These are phyloP conservation scores for Salvia splendens DNA, from an alignment of 257 asterid genomes.

Conservation along the genomic window DNA sequence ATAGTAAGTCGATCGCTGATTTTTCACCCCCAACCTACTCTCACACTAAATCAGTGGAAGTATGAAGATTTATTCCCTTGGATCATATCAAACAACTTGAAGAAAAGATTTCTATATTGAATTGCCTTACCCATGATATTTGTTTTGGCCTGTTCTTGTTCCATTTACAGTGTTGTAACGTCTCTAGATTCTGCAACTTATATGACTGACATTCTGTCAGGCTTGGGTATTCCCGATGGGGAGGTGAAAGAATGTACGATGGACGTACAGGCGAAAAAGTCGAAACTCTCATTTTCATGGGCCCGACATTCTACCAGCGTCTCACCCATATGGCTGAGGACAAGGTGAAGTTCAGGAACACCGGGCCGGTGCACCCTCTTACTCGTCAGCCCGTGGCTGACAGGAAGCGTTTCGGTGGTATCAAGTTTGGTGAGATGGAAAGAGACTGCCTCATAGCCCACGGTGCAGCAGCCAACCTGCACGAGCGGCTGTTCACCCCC, in stretches of 20 bases:
- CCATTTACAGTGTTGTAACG: no score
- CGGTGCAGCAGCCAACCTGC: constrained; percentile 86
- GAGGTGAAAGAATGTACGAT: constrained; percentile 75
- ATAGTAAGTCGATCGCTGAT: no score
- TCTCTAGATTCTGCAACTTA: not conserved
- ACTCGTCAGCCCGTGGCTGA: constrained; percentile 98
- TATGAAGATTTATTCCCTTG: not conserved
- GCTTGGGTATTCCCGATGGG: constrained; percentile 84
- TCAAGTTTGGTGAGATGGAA: constrained; percentile 95
- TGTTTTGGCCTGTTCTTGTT: no score
- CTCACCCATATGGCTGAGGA: constrained; percentile 95
- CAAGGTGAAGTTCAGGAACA: constrained; percentile 84
- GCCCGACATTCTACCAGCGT: constrained; percentile 94
- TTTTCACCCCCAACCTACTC: no score
- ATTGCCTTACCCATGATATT: not conserved
- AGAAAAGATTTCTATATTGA: not conserved
- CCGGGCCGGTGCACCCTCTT: constrained; percentile 93
- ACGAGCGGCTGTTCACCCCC: constrained; percentile 87
- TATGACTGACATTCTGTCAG: constrained; percentile 42
- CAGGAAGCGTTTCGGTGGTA: constrained; percentile 89
- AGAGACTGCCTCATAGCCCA: constrained; percentile 93
- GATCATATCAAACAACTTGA: not conserved
- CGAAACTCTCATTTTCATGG: constrained; percentile 69
- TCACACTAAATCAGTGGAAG: not conserved
- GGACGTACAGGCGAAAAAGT: constrained; percentile 83